A percentile compares a stretch with the other conserved stretches of the same genome.
Evolutionary conservation across 1,139 yeast genomes (phyloP).

Genomic region (Chernovozyma aurita): DNA sequence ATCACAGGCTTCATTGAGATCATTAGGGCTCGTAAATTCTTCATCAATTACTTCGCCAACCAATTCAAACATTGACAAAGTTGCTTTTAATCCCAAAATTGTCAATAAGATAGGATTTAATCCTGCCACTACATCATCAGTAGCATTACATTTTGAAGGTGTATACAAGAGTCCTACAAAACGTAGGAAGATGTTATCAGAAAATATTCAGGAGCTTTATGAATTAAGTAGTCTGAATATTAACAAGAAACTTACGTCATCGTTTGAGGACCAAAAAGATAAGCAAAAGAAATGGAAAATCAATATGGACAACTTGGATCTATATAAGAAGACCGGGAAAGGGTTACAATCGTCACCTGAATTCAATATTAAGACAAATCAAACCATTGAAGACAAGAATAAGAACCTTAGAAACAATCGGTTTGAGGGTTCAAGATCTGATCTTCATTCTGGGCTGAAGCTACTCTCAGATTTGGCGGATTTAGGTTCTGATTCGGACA

Average conservation of each 20-base stretch:
- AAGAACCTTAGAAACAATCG: too few species aligned
- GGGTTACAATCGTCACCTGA: slow-evolving; percentile 4
- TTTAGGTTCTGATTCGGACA: slow-evolving; percentile 14
- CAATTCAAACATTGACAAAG: slow-evolving; percentile 12
- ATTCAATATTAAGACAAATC: too few species aligned
- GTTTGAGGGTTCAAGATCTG: too few species aligned
- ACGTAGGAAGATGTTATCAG: slow-evolving; percentile 12
- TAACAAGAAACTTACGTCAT: slow-evolving; percentile 15
- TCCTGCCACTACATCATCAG: slow-evolving; percentile 28
- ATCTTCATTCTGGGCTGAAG: too few species aligned
- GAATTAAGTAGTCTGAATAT: slow-evolving; percentile 18
- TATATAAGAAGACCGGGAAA: slow-evolving; percentile 13
- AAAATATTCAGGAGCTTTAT: slow-evolving; percentile 19
- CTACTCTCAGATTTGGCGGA: too few species aligned
- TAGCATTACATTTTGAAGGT: slow-evolving; percentile 1
- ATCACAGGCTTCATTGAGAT: slow-evolving; percentile 15
- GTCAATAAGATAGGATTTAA: slow-evolving; percentile 47
- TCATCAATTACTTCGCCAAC: slow-evolving; percentile 5
- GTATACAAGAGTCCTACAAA: slow-evolving; percentile 12
- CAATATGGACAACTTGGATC: slow-evolving; percentile 15
- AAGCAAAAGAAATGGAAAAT: slow-evolving; percentile 19
- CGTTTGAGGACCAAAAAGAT: slow-evolving; percentile 15
- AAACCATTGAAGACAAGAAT: too few species aligned
- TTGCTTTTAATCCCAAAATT: slow-evolving; percentile 34
- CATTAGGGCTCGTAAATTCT: slow-evolving; percentile 12